phyloP scores from a whole-genome alignment of 495 filamentous ascomycete species.

The Amniculicola lignicola region DNA sequence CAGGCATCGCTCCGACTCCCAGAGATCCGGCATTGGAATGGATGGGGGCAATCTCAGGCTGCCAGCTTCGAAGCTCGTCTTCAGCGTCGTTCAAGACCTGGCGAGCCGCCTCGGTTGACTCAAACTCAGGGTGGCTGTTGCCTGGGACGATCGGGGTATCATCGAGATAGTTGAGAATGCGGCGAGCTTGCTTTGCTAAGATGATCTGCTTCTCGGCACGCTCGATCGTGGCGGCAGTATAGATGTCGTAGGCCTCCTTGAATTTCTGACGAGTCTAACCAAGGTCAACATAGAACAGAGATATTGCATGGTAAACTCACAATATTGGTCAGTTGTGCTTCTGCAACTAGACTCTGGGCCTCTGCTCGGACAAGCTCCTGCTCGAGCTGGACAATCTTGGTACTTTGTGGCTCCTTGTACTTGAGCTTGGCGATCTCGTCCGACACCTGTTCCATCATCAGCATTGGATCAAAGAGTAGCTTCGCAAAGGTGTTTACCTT shows the following conservation, averaged over 20 bases:
- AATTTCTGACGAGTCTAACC: constrained; percentile 75
- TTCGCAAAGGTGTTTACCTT: constrained; percentile 46
- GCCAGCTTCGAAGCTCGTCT: constrained; percentile 76
- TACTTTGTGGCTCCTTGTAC: constrained; percentile 78
- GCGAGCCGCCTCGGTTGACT: constrained; percentile 60
- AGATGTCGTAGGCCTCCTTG: constrained; percentile 85
- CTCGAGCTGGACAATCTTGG: constrained; percentile 75
- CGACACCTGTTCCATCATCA: constrained; percentile 49
- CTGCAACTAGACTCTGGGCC: constrained; percentile 91
- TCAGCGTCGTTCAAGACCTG: constrained; percentile 92
- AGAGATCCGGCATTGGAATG: constrained; percentile 40
- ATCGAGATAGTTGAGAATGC: constrained; percentile 83
- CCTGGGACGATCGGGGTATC: constrained; percentile 88
- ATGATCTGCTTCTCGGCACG: constrained; percentile 95
- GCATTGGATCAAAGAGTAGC: background rate
- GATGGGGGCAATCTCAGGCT: constrained; percentile 56
- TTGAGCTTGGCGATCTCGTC: constrained; percentile 90
- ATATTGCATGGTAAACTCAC: constrained; percentile 53
- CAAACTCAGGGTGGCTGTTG: constrained; percentile 65
- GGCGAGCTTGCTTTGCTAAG: constrained; percentile 81
- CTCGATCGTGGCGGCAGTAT: constrained; percentile 85
- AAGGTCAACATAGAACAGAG: background rate
- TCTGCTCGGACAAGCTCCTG: constrained; percentile 94
- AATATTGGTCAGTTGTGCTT: constrained; percentile 93
- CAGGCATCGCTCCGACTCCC: constrained; percentile 37